Evolutionary conservation across 495 filamentous ascomycete genomes (phyloP).

Genomic region (Aspergillus carlsbadensis): DNA sequence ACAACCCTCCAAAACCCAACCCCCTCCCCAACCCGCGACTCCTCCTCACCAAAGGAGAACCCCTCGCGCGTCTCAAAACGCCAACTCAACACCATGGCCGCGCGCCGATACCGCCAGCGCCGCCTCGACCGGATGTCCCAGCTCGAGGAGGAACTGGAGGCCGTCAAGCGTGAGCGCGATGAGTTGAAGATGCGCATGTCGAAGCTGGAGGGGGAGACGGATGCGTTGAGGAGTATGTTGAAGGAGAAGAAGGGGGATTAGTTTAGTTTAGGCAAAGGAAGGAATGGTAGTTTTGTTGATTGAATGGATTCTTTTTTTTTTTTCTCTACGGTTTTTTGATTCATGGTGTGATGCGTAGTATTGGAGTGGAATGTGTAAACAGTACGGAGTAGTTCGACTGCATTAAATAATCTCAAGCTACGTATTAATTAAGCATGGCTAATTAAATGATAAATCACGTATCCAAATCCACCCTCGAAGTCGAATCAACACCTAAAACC

Average conservation of each 20-base stretch:
- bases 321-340: too few species aligned
- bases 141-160: conserved; percentile 60
- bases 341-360: too few species aligned
- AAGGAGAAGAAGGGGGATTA: conserved; percentile 1
- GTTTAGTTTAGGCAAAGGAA: too few species aligned
- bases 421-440: neutral
- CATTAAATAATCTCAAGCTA: too few species aligned
- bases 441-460: neutral
- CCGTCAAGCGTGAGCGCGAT: conserved; percentile 59
- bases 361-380: too few species aligned
- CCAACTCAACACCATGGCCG: conserved; percentile 65
- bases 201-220: conserved; percentile 61
- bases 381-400: too few species aligned
- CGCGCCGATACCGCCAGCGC: conserved; percentile 69
- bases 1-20: conserved; percentile 3
- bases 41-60: conserved; percentile 8
- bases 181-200: conserved; percentile 63
- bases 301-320: neutral
- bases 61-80: conserved; percentile 51
- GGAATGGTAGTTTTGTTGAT: too few species aligned
- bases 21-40: conserved; percentile 6
- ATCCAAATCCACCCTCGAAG: neutral
- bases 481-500: too few species aligned
- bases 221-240: conserved; percentile 35
- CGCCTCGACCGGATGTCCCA: conserved; percentile 64